Base-by-base conservation (phyloP, 108 stramenopile genomes). In the Cyclotella atomus region DNA sequence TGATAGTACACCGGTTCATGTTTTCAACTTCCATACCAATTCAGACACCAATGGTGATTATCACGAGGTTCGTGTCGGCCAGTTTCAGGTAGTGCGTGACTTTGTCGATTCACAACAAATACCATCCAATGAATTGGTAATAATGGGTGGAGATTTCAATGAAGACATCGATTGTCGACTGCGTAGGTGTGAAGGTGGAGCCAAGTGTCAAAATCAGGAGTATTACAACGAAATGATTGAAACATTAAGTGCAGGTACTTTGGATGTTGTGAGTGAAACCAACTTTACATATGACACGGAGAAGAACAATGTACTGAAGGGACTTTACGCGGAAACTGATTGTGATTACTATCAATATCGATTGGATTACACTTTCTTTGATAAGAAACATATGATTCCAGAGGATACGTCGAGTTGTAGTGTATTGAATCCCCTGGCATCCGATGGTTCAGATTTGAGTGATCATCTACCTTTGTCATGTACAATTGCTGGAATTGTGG, bases 151-250 rank as follows among this genome's bases (percentile, higher is more conserved):
- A 17, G 68, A 69, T 23, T 34, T 43, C 21, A 69, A 69, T 43
- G 68, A 69, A 56, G 68, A 69, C 19, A 69, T 33, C 25, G 54
- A 69, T 43, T 69, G 68, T 56, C 29, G 68, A 21, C 8, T 44
- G 68, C 2, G 50, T 16, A 69, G 32, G 2, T 69, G 68, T 44
- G 68, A 56, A 32, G 50, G 54, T 1, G 28, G 5, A 17, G 68
- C 68, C 19, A 69, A 69, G 0, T 69, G 68, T 44, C 52, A 69
- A 56, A 29, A 41, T 12, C 50, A 54, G 54, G 17, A 29, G 0
- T 69, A 69, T 28, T 69, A 69, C 53, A 44, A 38, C 6, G 50
- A 53, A 41, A 69, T 69, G 68, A n/a, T 69, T 3, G 52, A 52
- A 9, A 41, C 12, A 7, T 12, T 41, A 41, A 9, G 9, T 9